Base-by-base conservation (phyloP, 2,329 filamentous ascomycete species). In the Leptographium galeiforme region DNA sequence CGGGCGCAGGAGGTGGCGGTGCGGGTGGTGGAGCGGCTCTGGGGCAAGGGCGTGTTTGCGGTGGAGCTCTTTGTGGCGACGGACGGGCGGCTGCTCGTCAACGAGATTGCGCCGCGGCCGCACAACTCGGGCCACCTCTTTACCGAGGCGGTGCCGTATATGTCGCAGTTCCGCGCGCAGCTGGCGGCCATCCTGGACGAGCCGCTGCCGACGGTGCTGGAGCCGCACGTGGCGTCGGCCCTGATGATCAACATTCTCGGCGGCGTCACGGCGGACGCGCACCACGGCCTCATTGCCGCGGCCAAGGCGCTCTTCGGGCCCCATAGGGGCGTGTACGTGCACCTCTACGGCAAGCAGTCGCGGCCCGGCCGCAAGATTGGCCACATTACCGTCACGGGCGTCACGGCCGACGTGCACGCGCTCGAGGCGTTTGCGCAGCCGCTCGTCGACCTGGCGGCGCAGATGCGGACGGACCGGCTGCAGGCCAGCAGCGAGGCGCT, bases 61-160 rank as follows among this genome's bases (percentile, higher is more conserved):
- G 91, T 97, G 0, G 93, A 98, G 70, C 87, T 97, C 82, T 98
- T 98, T 69, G 70, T 97, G 4, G 77, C 90, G 12, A 71, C 82
- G 49, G 81, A 93, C 61, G 81, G 81, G 34, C 25, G 72, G 1
- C 75, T 95, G 2, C 70, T 94, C 55, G 77, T 96, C 61, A 95
- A 95, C 67, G 89, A 95, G 69, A 85, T 94, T 58, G 88, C 88
- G 0, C 88, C 87, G 13, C 77, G 88, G 16, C 72, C 73, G 54
- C 90, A 96, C 70, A 96, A 96, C 71, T 94, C 88, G 0, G 93
- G 93, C 0, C 93, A 97, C 69, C 91, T 90, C 69, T 95, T 87
- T 3, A 97, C 97, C 59, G 91, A 98, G 71, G 87, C 88, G 5
- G 88, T 93, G 49, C 82, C 84, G 0, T 80, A 91, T 56, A 76